phyloP scores from a whole-genome alignment of 345 rosid genomes.

The Firmiana major region DNA sequence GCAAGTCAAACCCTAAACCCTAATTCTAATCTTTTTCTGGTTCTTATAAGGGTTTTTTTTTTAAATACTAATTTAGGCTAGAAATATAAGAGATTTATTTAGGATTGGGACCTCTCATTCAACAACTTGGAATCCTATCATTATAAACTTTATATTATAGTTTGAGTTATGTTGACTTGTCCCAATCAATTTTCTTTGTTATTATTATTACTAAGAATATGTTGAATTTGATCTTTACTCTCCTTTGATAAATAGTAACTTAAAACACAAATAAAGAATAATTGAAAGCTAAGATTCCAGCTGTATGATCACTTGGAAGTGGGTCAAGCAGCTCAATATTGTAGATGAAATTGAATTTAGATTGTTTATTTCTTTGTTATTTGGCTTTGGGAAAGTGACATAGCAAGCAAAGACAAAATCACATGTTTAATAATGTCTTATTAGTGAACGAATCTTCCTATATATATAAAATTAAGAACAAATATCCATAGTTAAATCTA shows the following conservation, averaged over 20 bases:
- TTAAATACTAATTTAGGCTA: neutral
- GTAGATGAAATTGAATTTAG: neutral
- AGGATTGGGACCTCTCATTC: neutral
- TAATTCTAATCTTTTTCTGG: neutral
- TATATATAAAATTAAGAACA: neutral
- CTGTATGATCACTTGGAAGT: neutral
- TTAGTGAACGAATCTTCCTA: neutral
- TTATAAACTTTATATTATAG: neutral
- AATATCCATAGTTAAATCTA: neutral
- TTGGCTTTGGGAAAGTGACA: neutral
- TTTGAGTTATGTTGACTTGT: neutral
- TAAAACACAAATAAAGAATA: neutral
- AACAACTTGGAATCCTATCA: neutral
- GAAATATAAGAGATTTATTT: neutral
- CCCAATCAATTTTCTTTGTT: neutral
- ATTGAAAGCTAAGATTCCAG: neutral
- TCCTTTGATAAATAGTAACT: neutral
- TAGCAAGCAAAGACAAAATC: neutral
- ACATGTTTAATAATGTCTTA: neutral
- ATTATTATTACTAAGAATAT: neutral
- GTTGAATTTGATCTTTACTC: neutral
- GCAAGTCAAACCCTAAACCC: neutral
- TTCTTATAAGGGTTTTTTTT: neutral
- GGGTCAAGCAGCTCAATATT: neutral
- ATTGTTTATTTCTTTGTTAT: neutral